A percentile compares a stretch with the other conserved stretches of the same genome.
phyloP scores from a whole-genome alignment of 1,139 yeast species.

The Blastobotrys serpentis region DNA sequence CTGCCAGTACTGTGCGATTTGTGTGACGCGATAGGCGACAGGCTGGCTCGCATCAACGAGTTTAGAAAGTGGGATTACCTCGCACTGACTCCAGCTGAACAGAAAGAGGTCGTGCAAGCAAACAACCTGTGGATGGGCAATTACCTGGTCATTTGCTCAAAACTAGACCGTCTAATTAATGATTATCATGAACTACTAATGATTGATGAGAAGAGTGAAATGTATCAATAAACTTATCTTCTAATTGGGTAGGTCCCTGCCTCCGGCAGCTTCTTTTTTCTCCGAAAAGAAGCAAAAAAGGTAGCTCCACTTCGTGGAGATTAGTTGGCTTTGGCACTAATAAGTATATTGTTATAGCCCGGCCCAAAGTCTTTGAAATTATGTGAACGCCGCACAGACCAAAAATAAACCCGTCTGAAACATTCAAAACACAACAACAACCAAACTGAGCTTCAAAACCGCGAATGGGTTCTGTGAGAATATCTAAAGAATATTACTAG shows the following conservation, averaged over 20 bases:
- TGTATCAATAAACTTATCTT: background rate
- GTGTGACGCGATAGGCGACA: slow-evolving; percentile 1
- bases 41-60: slow-evolving; percentile 6
- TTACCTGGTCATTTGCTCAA: background rate
- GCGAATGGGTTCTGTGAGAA: no score
- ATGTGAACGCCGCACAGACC: no score
- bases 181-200: slow-evolving; percentile 1
- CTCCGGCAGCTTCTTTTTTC: no score
- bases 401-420: no score
- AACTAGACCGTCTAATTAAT: background rate
- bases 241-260: background rate
- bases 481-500: no score
- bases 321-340: no score
- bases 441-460: no score
- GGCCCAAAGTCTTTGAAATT: no score
- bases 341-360: no score
- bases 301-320: background rate
- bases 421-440: no score
- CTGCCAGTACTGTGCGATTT: background rate
- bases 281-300: background rate
- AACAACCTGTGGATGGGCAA: slow-evolving; percentile 3
- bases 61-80: slow-evolving; percentile 3
- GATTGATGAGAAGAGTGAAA: background rate
- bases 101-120: background rate
- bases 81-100: slow-evolving; percentile 1